Evolutionary conservation across 2,329 filamentous ascomycete genomes (phyloP).

Genomic region (Rhexocercosporidium sp.): DNA sequence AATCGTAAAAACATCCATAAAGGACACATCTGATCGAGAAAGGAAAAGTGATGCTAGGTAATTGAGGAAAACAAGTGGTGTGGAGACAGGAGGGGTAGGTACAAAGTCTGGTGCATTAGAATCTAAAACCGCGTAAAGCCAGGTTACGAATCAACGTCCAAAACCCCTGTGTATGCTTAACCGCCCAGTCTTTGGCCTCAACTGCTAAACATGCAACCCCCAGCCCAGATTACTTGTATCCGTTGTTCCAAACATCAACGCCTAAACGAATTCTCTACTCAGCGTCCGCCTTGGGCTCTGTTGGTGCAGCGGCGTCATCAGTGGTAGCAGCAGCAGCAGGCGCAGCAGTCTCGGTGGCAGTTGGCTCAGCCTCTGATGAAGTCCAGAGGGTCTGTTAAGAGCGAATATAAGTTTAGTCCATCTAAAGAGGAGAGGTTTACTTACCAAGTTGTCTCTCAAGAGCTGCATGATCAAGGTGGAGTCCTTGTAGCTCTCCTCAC

Average conservation of each 20-base stretch:
- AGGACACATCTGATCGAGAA: neutral
- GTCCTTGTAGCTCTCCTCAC: constrained; percentile 98
- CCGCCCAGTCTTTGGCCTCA: constrained; percentile 33
- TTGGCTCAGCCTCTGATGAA: constrained; percentile 93
- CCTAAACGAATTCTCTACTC: constrained; percentile 41
- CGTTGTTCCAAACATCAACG: constrained; percentile 42
- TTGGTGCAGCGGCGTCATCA: constrained; percentile 57
- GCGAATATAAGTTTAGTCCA: constrained; percentile 14
- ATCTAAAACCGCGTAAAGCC: constrained; percentile 40
- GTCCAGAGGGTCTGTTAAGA: constrained; percentile 89
- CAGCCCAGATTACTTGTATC: constrained; percentile 39
- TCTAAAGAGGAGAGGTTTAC: neutral
- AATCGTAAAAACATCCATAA: constrained; percentile 13
- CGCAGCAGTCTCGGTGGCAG: constrained; percentile 62
- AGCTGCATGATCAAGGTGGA: constrained; percentile 99
- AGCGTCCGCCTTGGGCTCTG: constrained; percentile 41
- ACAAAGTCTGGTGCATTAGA: constrained; percentile 41
- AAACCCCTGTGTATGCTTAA: constrained; percentile 36
- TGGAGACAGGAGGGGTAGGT: constrained; percentile 30
- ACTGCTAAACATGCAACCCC: constrained; percentile 41
- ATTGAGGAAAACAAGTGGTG: neutral
- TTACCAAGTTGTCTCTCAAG: constrained; percentile 86
- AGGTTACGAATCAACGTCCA: constrained; percentile 39
- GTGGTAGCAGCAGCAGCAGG: constrained; percentile 54
- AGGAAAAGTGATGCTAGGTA: constrained; percentile 19